Evolutionary conservation across 208 protist species (phyloP).

Genomic region (Trypanosoma cruzi): DNA sequence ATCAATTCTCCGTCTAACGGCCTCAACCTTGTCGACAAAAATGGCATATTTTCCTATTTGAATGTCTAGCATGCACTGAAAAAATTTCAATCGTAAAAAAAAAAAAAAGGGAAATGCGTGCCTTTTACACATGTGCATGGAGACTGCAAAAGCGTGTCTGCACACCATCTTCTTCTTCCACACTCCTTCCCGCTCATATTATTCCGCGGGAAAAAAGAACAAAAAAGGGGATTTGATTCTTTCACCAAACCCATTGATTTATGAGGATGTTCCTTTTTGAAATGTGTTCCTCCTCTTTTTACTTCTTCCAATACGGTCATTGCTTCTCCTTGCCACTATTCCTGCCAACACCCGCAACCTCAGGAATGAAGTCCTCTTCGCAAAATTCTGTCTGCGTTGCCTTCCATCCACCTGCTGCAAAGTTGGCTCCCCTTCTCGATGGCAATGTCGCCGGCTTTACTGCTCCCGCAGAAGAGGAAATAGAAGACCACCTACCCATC

Average conservation of each 20-base stretch:
- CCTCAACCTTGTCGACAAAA: slow-evolving; percentile 37
- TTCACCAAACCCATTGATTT: not conserved
- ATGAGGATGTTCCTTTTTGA: not conserved
- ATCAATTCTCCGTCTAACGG: slow-evolving; percentile 20
- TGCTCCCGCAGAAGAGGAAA: slow-evolving; percentile 3
- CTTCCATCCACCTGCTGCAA: slow-evolving; percentile 73
- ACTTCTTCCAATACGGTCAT: not conserved
- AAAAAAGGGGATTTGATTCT: not conserved
- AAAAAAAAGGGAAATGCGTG: slow-evolving; percentile 18
- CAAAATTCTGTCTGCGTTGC: slow-evolving; percentile 45
- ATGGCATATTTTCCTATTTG: slow-evolving; percentile 42
- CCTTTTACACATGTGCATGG: not conserved
- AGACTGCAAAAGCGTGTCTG: not conserved
- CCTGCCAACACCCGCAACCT: not conserved
- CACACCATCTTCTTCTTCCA: not conserved
- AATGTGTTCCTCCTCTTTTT: not conserved
- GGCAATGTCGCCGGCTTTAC: not conserved
- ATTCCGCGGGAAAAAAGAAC: too few species aligned
- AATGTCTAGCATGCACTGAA: slow-evolving; percentile 28
- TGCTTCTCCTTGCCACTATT: slow-evolving; percentile 3
- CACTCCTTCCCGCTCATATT: not conserved
- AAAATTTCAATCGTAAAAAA: too few species aligned
- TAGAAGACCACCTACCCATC: not conserved
- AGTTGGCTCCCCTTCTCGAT: slow-evolving; percentile 44
- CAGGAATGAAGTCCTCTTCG: slow-evolving; percentile 70